These are phyloP conservation scores for Piper betle DNA, from an alignment of 164 flowering plant species.

Conservation along the genomic window DNA sequence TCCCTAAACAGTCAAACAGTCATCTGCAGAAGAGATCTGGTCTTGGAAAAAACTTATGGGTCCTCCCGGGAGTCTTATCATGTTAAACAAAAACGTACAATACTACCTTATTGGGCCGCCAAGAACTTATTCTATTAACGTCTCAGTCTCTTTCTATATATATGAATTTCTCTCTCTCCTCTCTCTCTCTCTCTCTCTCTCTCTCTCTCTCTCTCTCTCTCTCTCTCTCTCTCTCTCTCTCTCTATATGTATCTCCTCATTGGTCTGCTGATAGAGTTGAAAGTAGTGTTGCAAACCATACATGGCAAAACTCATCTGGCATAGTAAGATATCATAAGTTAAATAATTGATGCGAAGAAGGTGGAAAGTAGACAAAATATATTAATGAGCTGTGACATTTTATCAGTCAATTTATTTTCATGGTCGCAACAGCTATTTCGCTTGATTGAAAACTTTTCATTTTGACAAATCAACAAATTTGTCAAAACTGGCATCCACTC, in stretches of 20 bases:
- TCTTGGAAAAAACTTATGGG: too few species aligned
- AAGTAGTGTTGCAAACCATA: neutral
- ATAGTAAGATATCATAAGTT: too few species aligned
- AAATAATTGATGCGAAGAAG: neutral
- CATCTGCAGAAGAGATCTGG: too few species aligned
- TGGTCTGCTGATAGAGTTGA: neutral
- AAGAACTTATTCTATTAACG: too few species aligned
- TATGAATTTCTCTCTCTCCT: too few species aligned
- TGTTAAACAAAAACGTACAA: too few species aligned
- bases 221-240: neutral
- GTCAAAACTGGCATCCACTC: neutral
- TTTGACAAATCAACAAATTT: neutral
- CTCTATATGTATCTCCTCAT: neutral
- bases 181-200: conserved; percentile 1
- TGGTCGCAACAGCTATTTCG: neutral
- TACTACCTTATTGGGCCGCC: too few species aligned
- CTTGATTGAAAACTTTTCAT: neutral
- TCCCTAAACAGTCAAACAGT: too few species aligned
- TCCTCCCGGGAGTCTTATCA: too few species aligned
- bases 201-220: neutral
- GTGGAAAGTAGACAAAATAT: neutral
- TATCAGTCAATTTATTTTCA: neutral
- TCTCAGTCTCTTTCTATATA: too few species aligned
- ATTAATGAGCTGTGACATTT: neutral
- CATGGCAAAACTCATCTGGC: neutral